Percentiles rank a stretch among this genome's conserved stretches.
phyloP scores from a whole-genome alignment of 495 filamentous ascomycete genomes.

The Penicillium cataractarum region DNA sequence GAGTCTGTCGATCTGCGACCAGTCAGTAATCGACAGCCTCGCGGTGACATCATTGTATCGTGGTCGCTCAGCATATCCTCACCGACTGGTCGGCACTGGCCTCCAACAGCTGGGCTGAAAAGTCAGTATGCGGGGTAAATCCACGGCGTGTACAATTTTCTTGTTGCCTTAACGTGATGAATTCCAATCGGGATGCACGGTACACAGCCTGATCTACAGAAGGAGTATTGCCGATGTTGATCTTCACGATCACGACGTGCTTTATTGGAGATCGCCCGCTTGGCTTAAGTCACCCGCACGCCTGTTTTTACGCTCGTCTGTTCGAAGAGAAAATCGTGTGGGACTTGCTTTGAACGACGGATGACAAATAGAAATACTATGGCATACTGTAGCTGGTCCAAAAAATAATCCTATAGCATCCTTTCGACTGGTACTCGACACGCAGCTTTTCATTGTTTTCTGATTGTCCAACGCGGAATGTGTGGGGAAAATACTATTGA shows the following conservation, averaged over 20 bases:
- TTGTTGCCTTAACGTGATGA: neutral
- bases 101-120: slow-evolving; percentile 2
- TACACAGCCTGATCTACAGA: neutral
- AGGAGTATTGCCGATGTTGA: slow-evolving; percentile 4
- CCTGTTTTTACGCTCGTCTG: neutral
- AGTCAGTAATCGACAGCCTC: neutral
- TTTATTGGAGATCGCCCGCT: neutral
- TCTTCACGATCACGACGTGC: slow-evolving; percentile 9
- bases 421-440: neutral
- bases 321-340: neutral
- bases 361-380: neutral
- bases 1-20: slow-evolving; percentile 10
- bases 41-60: slow-evolving; percentile 12
- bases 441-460: neutral
- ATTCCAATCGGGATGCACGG: neutral
- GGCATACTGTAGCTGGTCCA: neutral
- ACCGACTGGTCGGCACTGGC: slow-evolving; percentile 17
- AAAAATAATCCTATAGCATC: neutral
- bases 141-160: neutral
- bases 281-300: neutral
- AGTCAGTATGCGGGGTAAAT: slow-evolving; percentile 12
- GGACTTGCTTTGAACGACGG: neutral
- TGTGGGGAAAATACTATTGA: neutral
- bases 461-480: neutral
- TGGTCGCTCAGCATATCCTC: neutral